Conservation (phyloP, 148 eudicot genomes). For the Beta vulgaris region DNA sequence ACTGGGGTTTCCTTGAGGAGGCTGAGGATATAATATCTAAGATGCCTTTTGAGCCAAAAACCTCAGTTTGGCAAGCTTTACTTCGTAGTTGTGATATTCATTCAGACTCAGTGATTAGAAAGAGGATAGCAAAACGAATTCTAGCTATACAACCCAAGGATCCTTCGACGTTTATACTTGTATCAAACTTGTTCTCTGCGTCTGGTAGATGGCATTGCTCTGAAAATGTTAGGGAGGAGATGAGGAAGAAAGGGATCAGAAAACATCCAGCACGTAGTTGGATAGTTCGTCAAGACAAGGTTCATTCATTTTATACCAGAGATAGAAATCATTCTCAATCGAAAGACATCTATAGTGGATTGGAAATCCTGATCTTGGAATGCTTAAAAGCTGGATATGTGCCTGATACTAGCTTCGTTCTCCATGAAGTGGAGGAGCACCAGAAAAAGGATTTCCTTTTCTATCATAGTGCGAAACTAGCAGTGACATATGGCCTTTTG, state of each 20-base stretch:
- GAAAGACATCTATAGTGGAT: constrained; percentile 65
- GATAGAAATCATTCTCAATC: constrained; percentile 62
- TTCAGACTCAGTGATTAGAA: constrained; percentile 41
- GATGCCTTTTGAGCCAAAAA: constrained; percentile 61
- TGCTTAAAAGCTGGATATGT: constrained; percentile 75
- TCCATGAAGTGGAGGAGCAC: constrained; percentile 90
- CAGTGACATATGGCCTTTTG: constrained; percentile 64
- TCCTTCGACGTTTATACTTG: constrained; percentile 62
- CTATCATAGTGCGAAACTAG: constrained; percentile 88
- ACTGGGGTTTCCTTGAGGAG: constrained; percentile 73
- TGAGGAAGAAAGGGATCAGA: constrained; percentile 58
- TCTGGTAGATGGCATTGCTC: constrained; percentile 90
- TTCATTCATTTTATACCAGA: constrained; percentile 74
- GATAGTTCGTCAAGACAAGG: constrained; percentile 52
- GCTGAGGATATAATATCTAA: constrained; percentile 56
- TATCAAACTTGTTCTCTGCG: constrained; percentile 74
- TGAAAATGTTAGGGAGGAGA: constrained; percentile 60
- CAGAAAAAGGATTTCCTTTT: constrained; percentile 78
- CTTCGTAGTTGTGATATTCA: constrained; percentile 59
- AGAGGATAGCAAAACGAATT: constrained; percentile 55
- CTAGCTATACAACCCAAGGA: constrained; percentile 62
- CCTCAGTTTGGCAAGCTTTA: constrained; percentile 74
- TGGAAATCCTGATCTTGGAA: constrained; percentile 65
- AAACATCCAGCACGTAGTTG: constrained; percentile 78
- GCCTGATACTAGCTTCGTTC: constrained; percentile 93